These are phyloP conservation scores for Globisporangium cederbergense DNA, from an alignment of 352 stramenopile species.

Conservation along the genomic window DNA sequence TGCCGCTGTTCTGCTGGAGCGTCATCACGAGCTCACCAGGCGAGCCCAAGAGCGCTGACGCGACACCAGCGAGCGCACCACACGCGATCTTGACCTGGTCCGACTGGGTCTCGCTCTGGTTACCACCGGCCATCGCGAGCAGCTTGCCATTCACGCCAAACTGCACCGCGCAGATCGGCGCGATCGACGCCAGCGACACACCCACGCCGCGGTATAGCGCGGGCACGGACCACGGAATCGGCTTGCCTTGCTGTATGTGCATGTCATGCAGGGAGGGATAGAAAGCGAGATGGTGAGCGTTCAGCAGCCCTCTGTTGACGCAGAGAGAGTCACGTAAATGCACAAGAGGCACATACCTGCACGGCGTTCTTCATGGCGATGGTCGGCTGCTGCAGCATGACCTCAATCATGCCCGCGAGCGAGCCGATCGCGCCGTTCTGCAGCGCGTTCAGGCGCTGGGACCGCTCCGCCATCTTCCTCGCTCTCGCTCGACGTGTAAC, in stretches of 20 bases:
- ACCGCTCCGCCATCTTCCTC: constrained; percentile 26
- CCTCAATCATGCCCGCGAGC: constrained; percentile 79
- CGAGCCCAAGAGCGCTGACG: constrained; percentile 61
- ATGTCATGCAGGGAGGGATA: background rate
- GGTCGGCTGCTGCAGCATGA: constrained; percentile 80
- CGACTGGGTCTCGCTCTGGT: constrained; percentile 17
- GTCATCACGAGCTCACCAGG: constrained; percentile 85
- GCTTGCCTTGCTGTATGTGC: constrained; percentile 56
- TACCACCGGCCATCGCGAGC: constrained; percentile 26
- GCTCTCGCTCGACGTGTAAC: background rate
- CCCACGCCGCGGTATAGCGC: constrained; percentile 77
- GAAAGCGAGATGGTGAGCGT: background rate
- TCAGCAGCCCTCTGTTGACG: background rate
- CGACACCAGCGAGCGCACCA: constrained; percentile 57
- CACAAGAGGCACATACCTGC: constrained; percentile 26
- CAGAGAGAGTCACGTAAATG: background rate
- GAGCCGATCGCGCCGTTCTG: constrained; percentile 81
- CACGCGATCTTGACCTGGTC: constrained; percentile 58
- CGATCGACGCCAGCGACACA: constrained; percentile 75
- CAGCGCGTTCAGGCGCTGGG: constrained; percentile 59
- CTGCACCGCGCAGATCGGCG: constrained; percentile 74
- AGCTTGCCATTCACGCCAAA: constrained; percentile 76
- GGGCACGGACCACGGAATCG: constrained; percentile 57
- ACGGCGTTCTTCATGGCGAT: constrained; percentile 85
- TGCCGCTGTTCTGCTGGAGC: constrained; percentile 80